phyloP scores from a whole-genome alignment of 257 asterid species.

The Cinchona pubescens region DNA sequence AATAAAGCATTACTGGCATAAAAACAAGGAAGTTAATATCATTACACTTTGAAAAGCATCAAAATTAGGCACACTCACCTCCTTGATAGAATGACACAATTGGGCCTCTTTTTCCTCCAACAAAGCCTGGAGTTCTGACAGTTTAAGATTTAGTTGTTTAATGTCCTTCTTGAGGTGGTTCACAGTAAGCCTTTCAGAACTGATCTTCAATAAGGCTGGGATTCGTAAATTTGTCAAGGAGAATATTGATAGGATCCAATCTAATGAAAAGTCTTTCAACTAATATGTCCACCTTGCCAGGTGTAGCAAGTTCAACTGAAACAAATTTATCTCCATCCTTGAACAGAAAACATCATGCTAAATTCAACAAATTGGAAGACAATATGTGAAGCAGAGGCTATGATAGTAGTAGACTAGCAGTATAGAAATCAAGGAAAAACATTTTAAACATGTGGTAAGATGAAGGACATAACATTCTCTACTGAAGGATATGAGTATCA shows the following conservation, averaged over 20 bases:
- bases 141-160: slow-evolving; percentile 65
- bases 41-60: slow-evolving; percentile 18
- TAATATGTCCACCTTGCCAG: neutral
- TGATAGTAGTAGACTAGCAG: too few relatives aligned
- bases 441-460: neutral
- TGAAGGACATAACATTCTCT: slow-evolving; percentile 7
- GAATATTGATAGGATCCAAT: slow-evolving; percentile 21
- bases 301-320: neutral
- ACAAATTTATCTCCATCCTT: neutral
- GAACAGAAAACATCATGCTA: neutral
- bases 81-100: slow-evolving; percentile 41
- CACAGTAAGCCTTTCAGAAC: slow-evolving; percentile 68
- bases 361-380: neutral
- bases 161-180: slow-evolving; percentile 75
- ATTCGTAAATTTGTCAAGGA: slow-evolving; percentile 88
- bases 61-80: slow-evolving; percentile 41
- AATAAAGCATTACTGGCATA: slow-evolving; percentile 41
- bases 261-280: neutral
- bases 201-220: slow-evolving; percentile 92
- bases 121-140: slow-evolving; percentile 63
- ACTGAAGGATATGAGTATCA: slow-evolving; percentile 85
- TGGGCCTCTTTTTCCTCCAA: slow-evolving; percentile 74
- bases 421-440: neutral
- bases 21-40: slow-evolving; percentile 20
- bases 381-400: neutral